These are phyloP conservation scores for Gymnopilus junonius DNA, from an alignment of 768 basidiomycete genomes.

Conservation along the genomic window DNA sequence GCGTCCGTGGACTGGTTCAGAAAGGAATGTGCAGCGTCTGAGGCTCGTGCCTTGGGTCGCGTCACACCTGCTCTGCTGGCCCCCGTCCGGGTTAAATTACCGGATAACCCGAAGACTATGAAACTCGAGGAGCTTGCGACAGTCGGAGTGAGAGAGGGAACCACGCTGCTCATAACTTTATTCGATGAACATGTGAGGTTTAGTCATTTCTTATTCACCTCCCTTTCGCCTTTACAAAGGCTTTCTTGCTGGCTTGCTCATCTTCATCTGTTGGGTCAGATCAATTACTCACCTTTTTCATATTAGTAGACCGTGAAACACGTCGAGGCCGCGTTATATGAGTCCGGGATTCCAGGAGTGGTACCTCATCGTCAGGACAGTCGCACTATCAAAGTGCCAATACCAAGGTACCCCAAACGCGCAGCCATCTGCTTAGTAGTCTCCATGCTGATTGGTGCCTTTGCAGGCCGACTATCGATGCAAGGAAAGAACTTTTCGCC, in stretches of 20 bases:
- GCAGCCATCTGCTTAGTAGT: neutral
- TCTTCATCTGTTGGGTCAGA: neutral
- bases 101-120: slow-evolving; percentile 40
- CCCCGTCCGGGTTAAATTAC: slow-evolving; percentile 64
- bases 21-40: slow-evolving; percentile 74
- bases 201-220: neutral
- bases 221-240: neutral
- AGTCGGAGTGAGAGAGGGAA: slow-evolving; percentile 80
- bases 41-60: slow-evolving; percentile 75
- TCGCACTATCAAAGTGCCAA: slow-evolving; percentile 77
- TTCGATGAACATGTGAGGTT: slow-evolving; percentile 77
- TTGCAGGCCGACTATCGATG: slow-evolving; percentile 76
- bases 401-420: slow-evolving; percentile 66
- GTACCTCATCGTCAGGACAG: slow-evolving; percentile 73
- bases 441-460: neutral
- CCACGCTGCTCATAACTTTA: slow-evolving; percentile 71
- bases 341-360: slow-evolving; percentile 73
- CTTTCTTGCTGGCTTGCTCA: neutral
- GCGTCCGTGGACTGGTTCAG: slow-evolving; percentile 72
- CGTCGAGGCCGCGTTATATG: slow-evolving; percentile 76
- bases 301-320: slow-evolving; percentile 70
- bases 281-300: slow-evolving; percentile 23
- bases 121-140: slow-evolving; percentile 77
- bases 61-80: slow-evolving; percentile 75
- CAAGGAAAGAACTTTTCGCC: slow-evolving; percentile 57